These are phyloP conservation scores for Avena insularis DNA, from an alignment of 176 grass and related monocot species.

Conservation along the genomic window DNA sequence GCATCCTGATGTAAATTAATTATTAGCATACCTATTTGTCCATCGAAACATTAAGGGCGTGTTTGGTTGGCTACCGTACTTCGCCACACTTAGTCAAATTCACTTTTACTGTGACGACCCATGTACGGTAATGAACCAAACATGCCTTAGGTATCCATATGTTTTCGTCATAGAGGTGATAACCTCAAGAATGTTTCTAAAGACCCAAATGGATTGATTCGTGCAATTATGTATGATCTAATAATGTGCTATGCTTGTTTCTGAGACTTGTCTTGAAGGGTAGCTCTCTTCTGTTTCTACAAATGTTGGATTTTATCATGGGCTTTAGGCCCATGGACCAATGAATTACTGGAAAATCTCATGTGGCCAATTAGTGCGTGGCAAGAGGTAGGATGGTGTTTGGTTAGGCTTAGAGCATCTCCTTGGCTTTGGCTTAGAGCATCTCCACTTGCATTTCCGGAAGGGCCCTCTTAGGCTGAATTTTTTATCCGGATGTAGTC, in stretches of 20 bases:
- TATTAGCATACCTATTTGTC: not conserved
- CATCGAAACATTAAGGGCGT: not conserved
- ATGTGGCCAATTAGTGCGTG: no score
- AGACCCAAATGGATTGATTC: not conserved
- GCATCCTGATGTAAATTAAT: constrained; percentile 23
- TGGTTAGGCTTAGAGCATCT: no score
- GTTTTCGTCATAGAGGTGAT: constrained; percentile 13
- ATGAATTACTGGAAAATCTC: no score
- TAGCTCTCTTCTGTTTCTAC: not conserved
- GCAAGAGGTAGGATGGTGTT: no score
- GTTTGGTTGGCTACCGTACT: constrained; percentile 16
- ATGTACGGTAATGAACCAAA: constrained; percentile 6
- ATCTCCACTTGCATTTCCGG: no score
- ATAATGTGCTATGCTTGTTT: not conserved
- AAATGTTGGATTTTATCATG: not conserved
- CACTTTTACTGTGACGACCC: not conserved
- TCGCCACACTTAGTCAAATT: not conserved
- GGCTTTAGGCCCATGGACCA: no score
- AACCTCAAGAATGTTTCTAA: not conserved
- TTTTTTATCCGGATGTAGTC: no score
- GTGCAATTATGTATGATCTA: not conserved
- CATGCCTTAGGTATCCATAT: constrained; percentile 28
- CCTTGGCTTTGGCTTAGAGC: no score
- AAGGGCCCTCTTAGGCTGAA: no score
- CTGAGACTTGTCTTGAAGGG: not conserved